Evolutionary conservation across 2,329 filamentous ascomycete species (phyloP), one percentile per base, ranked within the genome.

Genomic region (Hymenoscyphus salicellus): DNA sequence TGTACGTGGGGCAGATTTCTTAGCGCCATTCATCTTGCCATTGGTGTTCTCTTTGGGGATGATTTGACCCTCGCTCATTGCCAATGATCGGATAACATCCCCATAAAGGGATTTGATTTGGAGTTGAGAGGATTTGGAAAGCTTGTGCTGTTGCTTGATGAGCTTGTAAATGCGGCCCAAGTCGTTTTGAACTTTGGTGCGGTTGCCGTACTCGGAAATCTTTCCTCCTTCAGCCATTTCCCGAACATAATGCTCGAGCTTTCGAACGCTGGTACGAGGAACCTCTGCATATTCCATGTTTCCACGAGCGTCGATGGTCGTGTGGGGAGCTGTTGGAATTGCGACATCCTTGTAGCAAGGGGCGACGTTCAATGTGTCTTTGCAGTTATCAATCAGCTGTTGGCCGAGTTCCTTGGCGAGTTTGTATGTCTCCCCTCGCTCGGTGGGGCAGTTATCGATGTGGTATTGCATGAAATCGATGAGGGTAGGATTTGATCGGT

Each of bases 391-490:
- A 72, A 99, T 96, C 62, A 99, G 89, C 80, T 96, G 91, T 75
- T 91, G 84, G 41, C 92, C 94, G 28, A 99, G 89, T 78, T 95
- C 89, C 81, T 99, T 97, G 55, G 95, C 95, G n/a, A 99, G 88
- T 80, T 95, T 86, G 80, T 99, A 99, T 1, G 95, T 99, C 81
- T 99, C 95, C 65, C 95, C 95, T 60, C 94, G 90, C 75, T 99
- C 93, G 0, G 93, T 93, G 0, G 95, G 95, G 81, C 94, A 98
- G 82, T 98, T 95, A 75, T 99, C 95, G 75, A 99, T 99, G 81
- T 99, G 95, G 74, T 99, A 98, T 77, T 99, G 95, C 95, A 99
- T 99, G 79, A 97, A 99, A 72, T 99, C 94, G 65, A 99, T 86
- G 1, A 99, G 87, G 41, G 92, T 90, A 2, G 95, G 95, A 77